These are phyloP conservation scores for Plectosphaerella plurivora DNA, from an alignment of 2,329 filamentous ascomycete species.

Conservation along the genomic window DNA sequence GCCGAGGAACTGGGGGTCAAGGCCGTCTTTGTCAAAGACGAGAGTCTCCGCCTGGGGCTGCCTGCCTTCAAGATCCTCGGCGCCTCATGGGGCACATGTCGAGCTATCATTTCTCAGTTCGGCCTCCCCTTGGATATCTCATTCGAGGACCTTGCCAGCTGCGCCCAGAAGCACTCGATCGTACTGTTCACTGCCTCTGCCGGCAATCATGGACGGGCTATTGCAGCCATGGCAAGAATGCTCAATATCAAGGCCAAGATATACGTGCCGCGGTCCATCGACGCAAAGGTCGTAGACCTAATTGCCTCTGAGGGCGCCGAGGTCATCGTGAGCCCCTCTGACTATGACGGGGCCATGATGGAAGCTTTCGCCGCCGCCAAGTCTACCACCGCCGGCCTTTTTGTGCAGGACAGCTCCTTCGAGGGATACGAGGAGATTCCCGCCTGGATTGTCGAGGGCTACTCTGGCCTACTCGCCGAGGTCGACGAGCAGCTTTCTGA, in stretches of 20 bases:
- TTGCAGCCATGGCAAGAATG: conserved; percentile 62
- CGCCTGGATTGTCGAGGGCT: conserved; percentile 73
- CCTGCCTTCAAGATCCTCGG: conserved; percentile 79
- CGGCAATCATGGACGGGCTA: conserved; percentile 72
- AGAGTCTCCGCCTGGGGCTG: conserved; percentile 62
- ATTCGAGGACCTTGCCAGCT: conserved; percentile 44
- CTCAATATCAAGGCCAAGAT: conserved; percentile 53
- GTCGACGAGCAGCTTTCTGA: conserved; percentile 53
- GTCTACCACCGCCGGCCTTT: conserved; percentile 33
- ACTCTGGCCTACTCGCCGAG: conserved; percentile 68
- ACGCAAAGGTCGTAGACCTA: conserved; percentile 42
- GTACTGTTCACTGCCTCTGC: conserved; percentile 63
- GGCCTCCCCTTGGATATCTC: conserved; percentile 34
- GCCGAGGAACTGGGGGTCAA: conserved; percentile 54
- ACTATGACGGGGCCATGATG: conserved; percentile 61
- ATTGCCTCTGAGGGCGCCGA: conserved; percentile 61
- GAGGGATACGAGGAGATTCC: conserved; percentile 64
- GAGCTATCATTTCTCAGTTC: conserved; percentile 44
- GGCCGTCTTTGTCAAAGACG: conserved; percentile 65
- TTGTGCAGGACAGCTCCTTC: conserved; percentile 68
- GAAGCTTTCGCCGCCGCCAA: conserved; percentile 40
- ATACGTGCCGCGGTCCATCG: conserved; percentile 59
- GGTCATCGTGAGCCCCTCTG: conserved; percentile 33
- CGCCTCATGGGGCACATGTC: conserved; percentile 68
- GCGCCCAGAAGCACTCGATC: conserved; percentile 27